Percentiles rank a stretch among this genome's conserved stretches.
phyloP scores from a whole-genome alignment of 352 stramenopile genomes.

The Pythium brachiatum region DNA sequence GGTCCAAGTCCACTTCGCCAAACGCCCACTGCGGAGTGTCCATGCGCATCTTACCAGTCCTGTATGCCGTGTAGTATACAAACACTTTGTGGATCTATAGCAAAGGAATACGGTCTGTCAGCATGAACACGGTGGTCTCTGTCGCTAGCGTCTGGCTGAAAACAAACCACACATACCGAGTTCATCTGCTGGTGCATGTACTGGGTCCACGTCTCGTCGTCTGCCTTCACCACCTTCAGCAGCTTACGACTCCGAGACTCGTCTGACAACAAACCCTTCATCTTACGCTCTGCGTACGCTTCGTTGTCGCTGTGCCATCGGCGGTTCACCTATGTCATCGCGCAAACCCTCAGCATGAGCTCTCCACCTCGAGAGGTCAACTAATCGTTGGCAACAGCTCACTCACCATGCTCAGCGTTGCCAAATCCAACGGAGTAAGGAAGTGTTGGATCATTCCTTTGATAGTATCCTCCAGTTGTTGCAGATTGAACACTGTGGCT shows the following conservation, averaged over 20 bases:
- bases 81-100: constrained; percentile 64
- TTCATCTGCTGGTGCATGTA: constrained; percentile 75
- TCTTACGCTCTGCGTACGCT: constrained; percentile 41
- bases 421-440: constrained; percentile 38
- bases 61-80: constrained; percentile 84
- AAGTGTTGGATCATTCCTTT: constrained; percentile 51
- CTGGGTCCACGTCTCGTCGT: constrained; percentile 52
- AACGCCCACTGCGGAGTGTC: constrained; percentile 71
- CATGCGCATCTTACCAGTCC: constrained; percentile 64
- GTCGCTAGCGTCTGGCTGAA: too few relatives aligned
- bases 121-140: too few relatives aligned
- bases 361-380: constrained; percentile 2
- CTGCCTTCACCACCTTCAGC: constrained; percentile 45
- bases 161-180: constrained; percentile 34
- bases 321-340: constrained; percentile 44
- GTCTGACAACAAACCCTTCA: constrained; percentile 37
- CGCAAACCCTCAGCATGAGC: background rate
- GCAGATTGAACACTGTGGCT: constrained; percentile 39
- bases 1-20: constrained; percentile 64
- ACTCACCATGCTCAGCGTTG: constrained; percentile 58
- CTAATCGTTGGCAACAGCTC: background rate
- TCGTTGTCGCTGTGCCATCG: constrained; percentile 47
- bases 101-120: too few relatives aligned
- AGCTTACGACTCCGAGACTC: constrained; percentile 32
- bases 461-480: constrained; percentile 46